These are phyloP conservation scores for Wickerhamiella alocasiicola DNA, from an alignment of 805 yeast genomes.

Conservation along the genomic window DNA sequence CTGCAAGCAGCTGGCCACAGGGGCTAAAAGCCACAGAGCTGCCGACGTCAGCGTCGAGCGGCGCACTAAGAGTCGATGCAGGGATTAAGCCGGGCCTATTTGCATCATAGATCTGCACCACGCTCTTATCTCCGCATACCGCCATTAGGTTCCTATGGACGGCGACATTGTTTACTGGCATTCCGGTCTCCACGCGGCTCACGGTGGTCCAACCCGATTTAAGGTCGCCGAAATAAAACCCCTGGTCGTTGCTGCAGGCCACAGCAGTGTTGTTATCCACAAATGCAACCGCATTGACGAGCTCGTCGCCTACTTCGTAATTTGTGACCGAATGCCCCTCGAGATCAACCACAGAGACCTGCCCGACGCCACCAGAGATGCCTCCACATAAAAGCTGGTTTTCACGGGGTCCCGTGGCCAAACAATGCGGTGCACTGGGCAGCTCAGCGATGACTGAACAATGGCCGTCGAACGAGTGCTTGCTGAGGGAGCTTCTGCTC, in stretches of 20 bases:
- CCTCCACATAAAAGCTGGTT: constrained; percentile 2
- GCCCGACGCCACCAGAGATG: background rate
- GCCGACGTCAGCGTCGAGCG: constrained; percentile 51
- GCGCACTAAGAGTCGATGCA: background rate
- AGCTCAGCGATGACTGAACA: background rate
- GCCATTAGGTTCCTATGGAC: constrained; percentile 48
- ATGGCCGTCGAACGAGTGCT: constrained; percentile 29
- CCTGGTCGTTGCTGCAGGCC: constrained; percentile 75
- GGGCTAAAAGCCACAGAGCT: constrained; percentile 70
- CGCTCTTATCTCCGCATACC: constrained; percentile 68
- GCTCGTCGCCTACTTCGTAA: constrained; percentile 46
- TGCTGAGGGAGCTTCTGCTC: constrained; percentile 39
- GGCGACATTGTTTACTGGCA: constrained; percentile 64
- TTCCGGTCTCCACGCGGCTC: constrained; percentile 37
- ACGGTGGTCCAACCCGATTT: background rate
- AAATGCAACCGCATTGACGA: constrained; percentile 59
- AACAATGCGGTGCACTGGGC: constrained; percentile 6
- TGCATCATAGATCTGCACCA: constrained; percentile 37
- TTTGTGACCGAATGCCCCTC: background rate
- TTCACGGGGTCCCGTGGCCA: background rate
- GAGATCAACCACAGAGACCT: background rate
- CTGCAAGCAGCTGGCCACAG: constrained; percentile 62
- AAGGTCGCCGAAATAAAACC: constrained; percentile 43
- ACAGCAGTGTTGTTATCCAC: constrained; percentile 31
- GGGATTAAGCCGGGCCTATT: background rate